A percentile compares a stretch with the other conserved stretches of the same genome.
phyloP scores from a whole-genome alignment of 345 rosid species.

The Syzygium aqueum region DNA sequence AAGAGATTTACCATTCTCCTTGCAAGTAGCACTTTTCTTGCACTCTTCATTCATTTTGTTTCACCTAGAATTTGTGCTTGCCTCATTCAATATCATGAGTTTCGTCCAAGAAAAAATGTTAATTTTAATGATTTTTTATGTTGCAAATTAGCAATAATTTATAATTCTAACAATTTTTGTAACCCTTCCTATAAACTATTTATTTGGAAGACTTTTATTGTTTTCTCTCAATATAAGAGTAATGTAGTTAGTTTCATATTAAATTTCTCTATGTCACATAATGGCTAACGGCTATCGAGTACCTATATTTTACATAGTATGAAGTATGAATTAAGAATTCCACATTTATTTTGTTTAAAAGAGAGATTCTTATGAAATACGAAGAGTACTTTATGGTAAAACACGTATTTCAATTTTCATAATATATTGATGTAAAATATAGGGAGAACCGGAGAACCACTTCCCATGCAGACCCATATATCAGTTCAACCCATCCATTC shows the following conservation, averaged over 20 bases:
- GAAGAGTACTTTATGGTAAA: neutral
- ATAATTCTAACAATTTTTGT: neutral
- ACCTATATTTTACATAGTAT: no score
- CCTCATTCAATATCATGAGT: neutral
- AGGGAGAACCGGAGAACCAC: neutral
- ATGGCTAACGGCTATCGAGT: no score
- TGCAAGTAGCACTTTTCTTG: neutral
- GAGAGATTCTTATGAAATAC: neutral
- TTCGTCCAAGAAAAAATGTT: neutral
- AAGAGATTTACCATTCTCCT: accelerated
- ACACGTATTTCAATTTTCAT: neutral
- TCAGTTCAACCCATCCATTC: neutral
- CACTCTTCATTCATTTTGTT: no score
- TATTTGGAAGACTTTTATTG: accelerated
- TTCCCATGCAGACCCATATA: neutral
- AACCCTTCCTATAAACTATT: neutral
- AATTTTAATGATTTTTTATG: accelerated
- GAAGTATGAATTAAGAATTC: neutral
- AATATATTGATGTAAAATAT: neutral
- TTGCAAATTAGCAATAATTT: neutral
- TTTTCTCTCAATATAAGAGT: neutral
- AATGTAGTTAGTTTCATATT: neutral
- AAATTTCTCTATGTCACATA: no score
- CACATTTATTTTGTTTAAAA: neutral
- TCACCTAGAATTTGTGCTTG: accelerated